Percentiles rank a stretch among this genome's conserved stretches.
phyloP scores from a whole-genome alignment of 2,329 filamentous ascomycete genomes.

The Chaetomiaceae sp. region DNA sequence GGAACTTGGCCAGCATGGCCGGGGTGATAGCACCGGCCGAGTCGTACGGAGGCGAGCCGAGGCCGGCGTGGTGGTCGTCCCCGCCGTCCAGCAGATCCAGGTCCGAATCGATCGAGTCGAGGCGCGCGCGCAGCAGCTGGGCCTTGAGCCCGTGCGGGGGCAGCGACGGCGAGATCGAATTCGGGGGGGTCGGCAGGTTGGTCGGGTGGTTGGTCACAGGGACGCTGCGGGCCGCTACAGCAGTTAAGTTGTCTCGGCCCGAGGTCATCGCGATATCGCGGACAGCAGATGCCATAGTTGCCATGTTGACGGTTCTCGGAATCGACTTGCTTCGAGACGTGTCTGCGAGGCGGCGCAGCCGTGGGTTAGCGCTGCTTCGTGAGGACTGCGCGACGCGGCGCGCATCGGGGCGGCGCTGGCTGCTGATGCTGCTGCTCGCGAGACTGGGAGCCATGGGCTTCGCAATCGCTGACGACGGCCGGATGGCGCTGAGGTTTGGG shows the following conservation, averaged over 20 bases:
- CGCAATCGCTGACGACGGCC: too few species aligned
- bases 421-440: not conserved
- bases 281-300: conserved; percentile 60
- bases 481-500: not conserved
- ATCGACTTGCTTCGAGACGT: conserved; percentile 40
- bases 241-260: conserved; percentile 65
- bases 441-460: conserved; percentile 1
- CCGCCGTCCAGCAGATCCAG: conserved; percentile 71
- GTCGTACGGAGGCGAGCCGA: conserved; percentile 53
- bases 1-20: conserved; percentile 76
- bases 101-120: conserved; percentile 73
- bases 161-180: conserved; percentile 86
- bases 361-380: conserved; percentile 26
- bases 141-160: conserved; percentile 73
- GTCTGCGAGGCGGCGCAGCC: conserved; percentile 31
- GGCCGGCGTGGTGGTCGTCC: conserved; percentile 35
- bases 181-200: conserved; percentile 85
- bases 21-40: conserved; percentile 78
- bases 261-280: conserved; percentile 60
- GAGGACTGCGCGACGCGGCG: conserved; percentile 21
- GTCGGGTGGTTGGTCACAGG: conserved; percentile 60
- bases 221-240: conserved; percentile 61
- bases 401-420: conserved; percentile 17
- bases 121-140: conserved; percentile 53
- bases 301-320: conserved; percentile 45